These are phyloP conservation scores for Phlegmacium glaucopus DNA, from an alignment of 768 basidiomycete species.

Conservation along the genomic window DNA sequence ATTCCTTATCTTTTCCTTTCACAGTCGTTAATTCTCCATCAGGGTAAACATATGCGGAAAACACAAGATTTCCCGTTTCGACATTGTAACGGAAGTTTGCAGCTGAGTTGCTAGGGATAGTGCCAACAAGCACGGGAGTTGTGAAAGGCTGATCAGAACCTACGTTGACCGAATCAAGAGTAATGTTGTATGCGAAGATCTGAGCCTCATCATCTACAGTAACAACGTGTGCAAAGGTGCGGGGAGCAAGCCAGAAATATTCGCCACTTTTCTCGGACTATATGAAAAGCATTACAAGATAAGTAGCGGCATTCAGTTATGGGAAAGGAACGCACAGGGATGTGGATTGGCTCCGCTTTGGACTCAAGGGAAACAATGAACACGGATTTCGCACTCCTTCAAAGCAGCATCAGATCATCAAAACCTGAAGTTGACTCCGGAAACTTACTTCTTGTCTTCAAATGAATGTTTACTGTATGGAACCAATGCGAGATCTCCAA, in stretches of 20 bases:
- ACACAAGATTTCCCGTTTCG: conserved; percentile 63
- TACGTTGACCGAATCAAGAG: conserved; percentile 22
- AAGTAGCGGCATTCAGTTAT: not conserved
- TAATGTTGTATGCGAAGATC: conserved; percentile 58
- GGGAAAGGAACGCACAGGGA: conserved; percentile 38
- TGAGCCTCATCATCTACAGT: conserved; percentile 51
- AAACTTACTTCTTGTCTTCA: conserved; percentile 65
- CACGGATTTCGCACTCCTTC: conserved; percentile 69
- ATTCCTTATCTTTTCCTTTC: conserved; percentile 64
- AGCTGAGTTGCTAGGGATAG: conserved; percentile 64
- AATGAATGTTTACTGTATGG: conserved; percentile 68
- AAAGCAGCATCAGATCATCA: conserved; percentile 1
- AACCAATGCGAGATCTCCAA: conserved; percentile 66
- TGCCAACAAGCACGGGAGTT: conserved; percentile 50
- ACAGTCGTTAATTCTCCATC: conserved; percentile 72
- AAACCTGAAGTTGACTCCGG: not conserved
- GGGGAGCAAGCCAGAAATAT: conserved; percentile 72
- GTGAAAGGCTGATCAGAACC: conserved; percentile 30
- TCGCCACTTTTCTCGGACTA: conserved; percentile 67
- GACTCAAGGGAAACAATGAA: conserved; percentile 58
- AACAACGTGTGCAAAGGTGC: conserved; percentile 69
- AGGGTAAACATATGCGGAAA: conserved; percentile 79
- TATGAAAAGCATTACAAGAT: not conserved
- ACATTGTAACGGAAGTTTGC: conserved; percentile 68
- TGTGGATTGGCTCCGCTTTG: conserved; percentile 43